Evolutionary conservation across 148 eudicot species (phyloP).

Genomic region (Nepenthes gracilis): DNA sequence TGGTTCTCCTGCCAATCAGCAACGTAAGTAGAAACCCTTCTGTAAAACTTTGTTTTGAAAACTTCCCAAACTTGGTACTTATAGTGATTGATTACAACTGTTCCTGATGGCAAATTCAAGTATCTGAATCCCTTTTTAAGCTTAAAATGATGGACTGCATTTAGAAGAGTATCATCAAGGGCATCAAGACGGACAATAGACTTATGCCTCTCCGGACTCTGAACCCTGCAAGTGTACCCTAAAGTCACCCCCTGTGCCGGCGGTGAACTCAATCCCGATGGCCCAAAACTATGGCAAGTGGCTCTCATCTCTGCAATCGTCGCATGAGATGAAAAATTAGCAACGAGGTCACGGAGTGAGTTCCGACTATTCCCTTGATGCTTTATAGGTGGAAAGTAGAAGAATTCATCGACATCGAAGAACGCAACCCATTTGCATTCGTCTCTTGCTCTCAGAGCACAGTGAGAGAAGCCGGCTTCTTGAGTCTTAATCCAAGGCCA

Average conservation of each 20-base stretch:
- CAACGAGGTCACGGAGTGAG: constrained; percentile 39
- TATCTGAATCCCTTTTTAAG: constrained; percentile 42
- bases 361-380: constrained; percentile 5
- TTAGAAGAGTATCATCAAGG: constrained; percentile 52
- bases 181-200: constrained; percentile 74
- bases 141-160: constrained; percentile 87
- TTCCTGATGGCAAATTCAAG: constrained; percentile 35
- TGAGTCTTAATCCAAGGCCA: constrained; percentile 99
- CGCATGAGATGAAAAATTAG: constrained; percentile 33
- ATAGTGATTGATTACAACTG: constrained; percentile 65
- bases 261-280: constrained; percentile 54
- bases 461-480: constrained; percentile 95
- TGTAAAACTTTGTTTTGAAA: constrained; percentile 67
- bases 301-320: constrained; percentile 72
- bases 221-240: constrained; percentile 87
- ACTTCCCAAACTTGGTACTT: constrained; percentile 94
- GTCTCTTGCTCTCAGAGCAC: constrained; percentile 58
- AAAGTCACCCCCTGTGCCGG: constrained; percentile 61
- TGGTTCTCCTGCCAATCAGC: constrained; percentile 86
- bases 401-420: constrained; percentile 92
- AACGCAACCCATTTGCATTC: constrained; percentile 84
- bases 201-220: constrained; percentile 83
- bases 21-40: constrained; percentile 94
- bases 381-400: constrained; percentile 49
- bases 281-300: constrained; percentile 81